Evolutionary conservation across 108 stramenopile species (phyloP), one percentile per base, ranked within the genome.

Genomic region (Fragilariopsis cylindrus): DNA sequence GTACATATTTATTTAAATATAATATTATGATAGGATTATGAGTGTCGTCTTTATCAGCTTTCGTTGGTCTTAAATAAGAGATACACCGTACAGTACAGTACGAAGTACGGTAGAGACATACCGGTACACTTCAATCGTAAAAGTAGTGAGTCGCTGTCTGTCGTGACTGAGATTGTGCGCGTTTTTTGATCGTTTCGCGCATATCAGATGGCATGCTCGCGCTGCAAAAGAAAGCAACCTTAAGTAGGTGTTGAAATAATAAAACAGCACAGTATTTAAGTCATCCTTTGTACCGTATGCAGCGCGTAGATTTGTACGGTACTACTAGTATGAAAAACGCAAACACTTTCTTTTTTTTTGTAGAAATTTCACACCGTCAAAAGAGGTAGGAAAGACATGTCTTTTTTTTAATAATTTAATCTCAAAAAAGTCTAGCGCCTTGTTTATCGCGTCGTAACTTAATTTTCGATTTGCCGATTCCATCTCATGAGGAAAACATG

Each of bases 391-490:
- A 30, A 30, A 30, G 30, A 30, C 30, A 30, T 30, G 30, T 30
- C 30, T 30, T 30, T 30, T 30, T 30, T 30, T 30, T 30, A 30
- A 30, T 30, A 30, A 30, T 30, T 30, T 30, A 30, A 30, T 30
- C 30, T 30, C 30, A 30, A 63, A 9, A 44, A 11, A 12, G 6
- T 63, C 43, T 45, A 42, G 62, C 62, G 43, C 45, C n/a, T 63
- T 11, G 5, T 44, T 44, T 4, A 52, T n/a, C 42, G 43, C 62
- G 11, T 42, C 45, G 46, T 44, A 44, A 63, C 62, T 63, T 63
- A 13, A 45, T 63, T 60, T 63, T 63, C 62, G 62, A 63, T 44
- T 63, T 30, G 62, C 62, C 62, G 62, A 63, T 63, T 63, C 45
- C 43, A 7, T 7, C 58, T 60, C 43, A 63, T 13, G 62, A 63